A percentile compares a stretch with the other conserved stretches of the same genome.
Conservation (phyloP, 768 basidiomycete genomes). For the Termitomyces sp. region DNA sequence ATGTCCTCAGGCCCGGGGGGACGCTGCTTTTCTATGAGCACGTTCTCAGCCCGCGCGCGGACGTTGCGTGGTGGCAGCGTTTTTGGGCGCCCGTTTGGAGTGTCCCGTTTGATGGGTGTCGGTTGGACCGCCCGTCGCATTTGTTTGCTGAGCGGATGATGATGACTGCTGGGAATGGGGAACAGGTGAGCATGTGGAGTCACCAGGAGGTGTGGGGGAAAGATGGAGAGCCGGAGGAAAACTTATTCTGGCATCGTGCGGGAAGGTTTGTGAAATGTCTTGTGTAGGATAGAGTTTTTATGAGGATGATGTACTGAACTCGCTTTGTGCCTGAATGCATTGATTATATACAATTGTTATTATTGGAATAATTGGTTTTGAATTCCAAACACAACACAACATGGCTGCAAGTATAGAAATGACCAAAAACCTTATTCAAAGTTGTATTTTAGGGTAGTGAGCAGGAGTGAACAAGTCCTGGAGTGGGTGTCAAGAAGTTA, state of each 20-base stretch:
- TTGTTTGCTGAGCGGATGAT: slow-evolving; percentile 35
- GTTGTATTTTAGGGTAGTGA: too few species aligned
- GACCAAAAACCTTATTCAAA: too few species aligned
- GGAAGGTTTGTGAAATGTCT: slow-evolving; percentile 50
- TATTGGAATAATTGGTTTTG: too few species aligned
- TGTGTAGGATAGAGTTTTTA: too few species aligned
- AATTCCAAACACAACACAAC: too few species aligned
- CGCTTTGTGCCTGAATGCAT: too few species aligned
- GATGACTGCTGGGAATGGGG: slow-evolving; percentile 14
- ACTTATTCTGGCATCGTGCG: slow-evolving; percentile 53
- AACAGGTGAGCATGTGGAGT: slow-evolving; percentile 39
- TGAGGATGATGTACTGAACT: too few species aligned
- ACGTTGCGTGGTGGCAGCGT: slow-evolving; percentile 67
- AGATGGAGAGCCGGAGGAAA: slow-evolving; percentile 48
- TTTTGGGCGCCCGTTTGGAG: slow-evolving; percentile 73
- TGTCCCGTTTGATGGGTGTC: slow-evolving; percentile 56
- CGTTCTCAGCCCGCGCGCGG: slow-evolving; percentile 44
- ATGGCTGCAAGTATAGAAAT: too few species aligned
- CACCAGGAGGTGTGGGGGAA: slow-evolving; percentile 40
- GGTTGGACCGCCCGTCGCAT: slow-evolving; percentile 52
- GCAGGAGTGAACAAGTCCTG: too few species aligned
- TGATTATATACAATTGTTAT: too few species aligned
- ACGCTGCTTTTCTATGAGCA: slow-evolving; percentile 68
- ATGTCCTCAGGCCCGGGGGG: slow-evolving; percentile 60
- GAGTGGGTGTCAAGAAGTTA: too few species aligned